Evolutionary conservation across 2,329 filamentous ascomycete species (phyloP), one percentile per base, ranked within the genome.

Genomic region (Arthroderma sp.): DNA sequence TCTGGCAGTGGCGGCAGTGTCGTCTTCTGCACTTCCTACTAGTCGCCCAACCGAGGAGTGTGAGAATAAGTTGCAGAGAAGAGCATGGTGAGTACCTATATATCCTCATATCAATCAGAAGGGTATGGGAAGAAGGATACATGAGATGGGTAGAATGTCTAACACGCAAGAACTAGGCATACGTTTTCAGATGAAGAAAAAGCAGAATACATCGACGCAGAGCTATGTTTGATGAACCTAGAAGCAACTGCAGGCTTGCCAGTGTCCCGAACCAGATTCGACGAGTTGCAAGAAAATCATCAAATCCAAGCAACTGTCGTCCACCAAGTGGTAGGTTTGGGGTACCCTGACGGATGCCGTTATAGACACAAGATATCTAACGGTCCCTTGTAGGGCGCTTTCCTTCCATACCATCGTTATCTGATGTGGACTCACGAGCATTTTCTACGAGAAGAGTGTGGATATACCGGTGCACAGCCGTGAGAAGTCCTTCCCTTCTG

Each of bases 341-440:
- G 32, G 11, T 34, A 34, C 11, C 15, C 15, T 3, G 15, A 3
- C 15, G 15, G 15, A 22, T 22, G 28, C 8, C 31, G 10, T 27
- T 27, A 10, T 40, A 27, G 29, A 27, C 29, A 10, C 29, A 40
- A 22, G 15, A 22, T 22, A 22, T 22, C 15, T 22, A 22, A 22
- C 15, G 2, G 15, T 22, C 31, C 9, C 5, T 34, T 34, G 8
- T 34, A 46, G 44, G 44, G 44, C 7, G 38, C 44, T 11, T 46
- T 46, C 22, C 39, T 46, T 36, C 44, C 44, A 9, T 46, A 40
- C 29, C 44, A 46, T 42, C 44, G 44, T 4, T 42, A 42, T 15
- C 28, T 46, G 22, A 32, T 42, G 27, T 37, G 39, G n/a, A 28
- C 15, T 15, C 44, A 46, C 8, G 44, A 46, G 33, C 15, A 22